Conservation (phyloP, 2,329 filamentous ascomycete species). For the Zymoseptoria brevis region DNA sequence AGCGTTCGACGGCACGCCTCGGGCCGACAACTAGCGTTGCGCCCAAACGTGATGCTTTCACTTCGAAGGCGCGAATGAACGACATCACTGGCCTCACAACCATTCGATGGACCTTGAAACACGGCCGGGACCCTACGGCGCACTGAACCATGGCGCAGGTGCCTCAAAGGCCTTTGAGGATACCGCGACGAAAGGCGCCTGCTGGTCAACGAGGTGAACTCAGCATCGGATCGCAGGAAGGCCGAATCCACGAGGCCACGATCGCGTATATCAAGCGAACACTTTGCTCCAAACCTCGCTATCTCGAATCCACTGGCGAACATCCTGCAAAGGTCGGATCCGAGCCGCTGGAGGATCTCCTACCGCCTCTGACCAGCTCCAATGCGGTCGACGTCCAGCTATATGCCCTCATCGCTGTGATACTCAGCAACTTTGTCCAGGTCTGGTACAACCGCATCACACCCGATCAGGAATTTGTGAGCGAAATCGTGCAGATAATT, state of each 20-base stretch:
- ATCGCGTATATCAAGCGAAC: constrained; percentile 52
- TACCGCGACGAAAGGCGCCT: neutral
- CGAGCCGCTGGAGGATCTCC: constrained; percentile 65
- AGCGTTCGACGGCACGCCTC: neutral
- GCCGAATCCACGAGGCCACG: constrained; percentile 65
- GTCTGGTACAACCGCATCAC: constrained; percentile 92
- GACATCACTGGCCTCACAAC: neutral
- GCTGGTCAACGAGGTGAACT: neutral
- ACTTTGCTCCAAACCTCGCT: constrained; percentile 14
- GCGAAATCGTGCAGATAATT: constrained; percentile 81
- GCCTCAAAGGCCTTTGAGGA: neutral
- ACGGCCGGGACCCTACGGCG: neutral
- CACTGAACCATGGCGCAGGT: neutral
- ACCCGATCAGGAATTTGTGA: constrained; percentile 77
- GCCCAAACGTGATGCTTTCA: neutral
- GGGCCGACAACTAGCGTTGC: neutral
- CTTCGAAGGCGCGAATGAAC: neutral
- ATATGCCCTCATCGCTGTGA: constrained; percentile 83
- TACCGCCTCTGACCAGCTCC: constrained; percentile 87
- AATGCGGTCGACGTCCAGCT: constrained; percentile 90
- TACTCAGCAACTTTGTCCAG: constrained; percentile 83
- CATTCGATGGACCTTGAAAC: neutral
- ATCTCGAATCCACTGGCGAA: constrained; percentile 1
- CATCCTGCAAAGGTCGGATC: constrained; percentile 28
- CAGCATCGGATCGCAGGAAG: neutral